Conservation (phyloP, 345 rosid species). For the Xanthoceras sorbifolium region DNA sequence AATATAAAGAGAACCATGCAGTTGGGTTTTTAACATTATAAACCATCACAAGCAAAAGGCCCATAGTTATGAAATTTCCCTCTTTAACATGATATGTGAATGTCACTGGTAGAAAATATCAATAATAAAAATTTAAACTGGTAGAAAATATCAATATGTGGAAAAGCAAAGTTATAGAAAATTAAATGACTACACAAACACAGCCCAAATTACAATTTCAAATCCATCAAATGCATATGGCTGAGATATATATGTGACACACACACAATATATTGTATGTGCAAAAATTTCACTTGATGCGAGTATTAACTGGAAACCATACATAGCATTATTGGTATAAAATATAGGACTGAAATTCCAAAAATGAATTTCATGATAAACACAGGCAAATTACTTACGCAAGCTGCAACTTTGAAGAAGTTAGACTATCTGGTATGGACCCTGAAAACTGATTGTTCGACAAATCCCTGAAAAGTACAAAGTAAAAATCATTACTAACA, state of each 20-base stretch:
- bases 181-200: neutral
- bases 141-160: neutral
- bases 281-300: neutral
- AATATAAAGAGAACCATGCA: neutral
- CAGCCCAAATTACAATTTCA: neutral
- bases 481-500: neutral
- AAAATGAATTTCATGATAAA: neutral
- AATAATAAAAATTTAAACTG: neutral
- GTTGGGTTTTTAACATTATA: neutral
- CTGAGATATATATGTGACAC: neutral
- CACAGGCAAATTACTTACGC: constrained; percentile 56
- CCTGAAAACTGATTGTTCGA: constrained; percentile 82
- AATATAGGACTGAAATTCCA: neutral
- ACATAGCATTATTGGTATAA: neutral
- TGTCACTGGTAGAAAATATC: neutral
- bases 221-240: neutral
- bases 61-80: neutral
- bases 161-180: neutral
- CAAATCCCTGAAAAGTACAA: constrained; percentile 63
- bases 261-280: neutral
- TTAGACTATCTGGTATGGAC: constrained; percentile 79
- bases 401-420: constrained; percentile 67
- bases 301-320: neutral
- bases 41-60: neutral
- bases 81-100: neutral